A percentile compares a stretch with the other conserved stretches of the same genome.
phyloP scores from a whole-genome alignment of 352 stramenopile genomes.

The Phytopythium montanum region DNA sequence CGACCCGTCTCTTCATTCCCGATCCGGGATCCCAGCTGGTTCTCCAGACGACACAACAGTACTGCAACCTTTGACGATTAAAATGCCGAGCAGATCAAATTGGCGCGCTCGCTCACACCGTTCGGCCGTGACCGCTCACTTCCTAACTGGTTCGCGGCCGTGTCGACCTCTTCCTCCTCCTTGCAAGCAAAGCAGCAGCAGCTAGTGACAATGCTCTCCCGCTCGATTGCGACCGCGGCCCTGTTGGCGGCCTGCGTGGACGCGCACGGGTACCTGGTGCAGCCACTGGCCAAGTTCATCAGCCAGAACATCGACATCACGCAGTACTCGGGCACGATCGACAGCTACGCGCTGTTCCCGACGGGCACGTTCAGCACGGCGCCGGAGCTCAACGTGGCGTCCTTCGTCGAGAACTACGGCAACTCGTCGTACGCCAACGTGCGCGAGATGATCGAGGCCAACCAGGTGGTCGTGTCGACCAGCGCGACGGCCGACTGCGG shows the following conservation, averaged over 20 bases:
- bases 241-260: constrained; percentile 16
- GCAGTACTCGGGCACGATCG: constrained; percentile 36
- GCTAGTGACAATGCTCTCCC: not conserved
- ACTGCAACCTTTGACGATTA: too few species aligned
- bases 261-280: constrained; percentile 32
- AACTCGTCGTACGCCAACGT: constrained; percentile 40
- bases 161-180: too few species aligned
- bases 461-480: constrained; percentile 22
- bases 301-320: constrained; percentile 32
- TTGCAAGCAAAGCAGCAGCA: not conserved
- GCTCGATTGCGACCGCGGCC: not conserved
- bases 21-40: not conserved
- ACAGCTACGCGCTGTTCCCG: constrained; percentile 30
- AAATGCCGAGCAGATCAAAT: too few species aligned
- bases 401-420: constrained; percentile 34
- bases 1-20: not conserved
- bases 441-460: constrained; percentile 30
- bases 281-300: constrained; percentile 36
- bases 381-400: constrained; percentile 24
- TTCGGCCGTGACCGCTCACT: not conserved
- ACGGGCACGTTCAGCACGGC: constrained; percentile 29
- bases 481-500: constrained; percentile 28
- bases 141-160: not conserved
- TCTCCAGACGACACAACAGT: too few species aligned
- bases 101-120: too few species aligned